These are phyloP conservation scores for Mycosarcoma mackinlayi DNA, from an alignment of 1,284 basidiomycete genomes.

Conservation along the genomic window DNA sequence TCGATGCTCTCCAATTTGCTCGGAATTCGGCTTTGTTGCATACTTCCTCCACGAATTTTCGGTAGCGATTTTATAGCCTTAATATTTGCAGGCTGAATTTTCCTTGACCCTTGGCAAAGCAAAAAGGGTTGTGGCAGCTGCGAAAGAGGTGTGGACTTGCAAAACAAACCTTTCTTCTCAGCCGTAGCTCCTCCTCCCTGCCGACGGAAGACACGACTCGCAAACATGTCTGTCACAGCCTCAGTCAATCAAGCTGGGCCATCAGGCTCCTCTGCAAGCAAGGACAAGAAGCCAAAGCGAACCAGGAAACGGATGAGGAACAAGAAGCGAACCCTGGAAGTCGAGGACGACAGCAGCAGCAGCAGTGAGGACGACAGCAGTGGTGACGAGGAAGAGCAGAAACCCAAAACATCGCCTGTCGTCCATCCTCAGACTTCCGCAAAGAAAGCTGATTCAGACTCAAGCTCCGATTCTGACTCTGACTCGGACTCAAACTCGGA, in stretches of 20 bases:
- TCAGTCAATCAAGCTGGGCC: conserved; percentile 14
- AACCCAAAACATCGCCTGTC: conserved; percentile 8
- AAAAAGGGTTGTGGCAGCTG: not conserved
- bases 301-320: conserved; percentile 33
- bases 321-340: conserved; percentile 40
- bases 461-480: conserved; percentile 7
- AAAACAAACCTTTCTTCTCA: too few relatives aligned
- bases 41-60: not conserved
- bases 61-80: conserved; percentile 15
- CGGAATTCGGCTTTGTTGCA: conserved; percentile 25
- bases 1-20: not conserved
- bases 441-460: conserved; percentile 1
- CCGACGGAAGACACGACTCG: not conserved
- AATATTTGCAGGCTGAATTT: conserved; percentile 19
- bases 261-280: conserved; percentile 15
- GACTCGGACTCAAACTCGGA: conserved; percentile 7
- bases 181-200: too few relatives aligned
- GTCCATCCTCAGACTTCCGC: not conserved
- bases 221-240: conserved; percentile 9
- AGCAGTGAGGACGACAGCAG: conserved; percentile 26
- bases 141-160: too few relatives aligned
- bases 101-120: too few relatives aligned
- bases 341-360: conserved; percentile 29
- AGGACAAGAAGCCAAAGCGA: conserved; percentile 33
- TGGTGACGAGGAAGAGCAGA: conserved; percentile 21